Evolutionary conservation across 2,329 filamentous ascomycete genomes (phyloP), one percentile per base, ranked within the genome.

Genomic region (Seiridium cupressi): DNA sequence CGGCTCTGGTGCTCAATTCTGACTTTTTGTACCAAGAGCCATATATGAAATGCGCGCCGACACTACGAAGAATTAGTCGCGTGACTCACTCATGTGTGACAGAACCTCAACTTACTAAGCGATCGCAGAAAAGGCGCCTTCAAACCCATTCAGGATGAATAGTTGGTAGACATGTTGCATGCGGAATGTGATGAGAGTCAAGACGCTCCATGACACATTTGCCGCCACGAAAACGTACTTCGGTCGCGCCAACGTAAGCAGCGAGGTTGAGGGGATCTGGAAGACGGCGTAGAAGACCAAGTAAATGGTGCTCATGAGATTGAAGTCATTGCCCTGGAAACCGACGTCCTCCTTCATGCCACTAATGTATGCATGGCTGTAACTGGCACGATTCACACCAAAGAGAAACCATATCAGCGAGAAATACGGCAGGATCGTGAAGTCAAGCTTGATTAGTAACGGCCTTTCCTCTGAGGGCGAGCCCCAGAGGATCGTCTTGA

Each of bases 351-450:
- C 67, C 7, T 72, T 72, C 75, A 77, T 76, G 1, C 74, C 75
- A n/a, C 74, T 76, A 38, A 78, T 77, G 63, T 77, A 78, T 3
- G 76, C 76, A 0, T 74, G 77, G 38, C 67, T 73, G 61, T 80
- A 80, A 62, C 74, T 77, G 35, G 77, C 72, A 9, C 77, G 71
- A 4, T 77, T 79, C 54, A 80, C 72, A 35, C 78, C 78, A 59
- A 80, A 80, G 3, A 80, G 67, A 55, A 80, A 80, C 78, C 77
- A 80, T n/a, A 80, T 75, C 10, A 79, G 65, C 0, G 76, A 78
- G 62, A 80, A 79, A 61, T 80, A 80, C 1, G 74, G 73, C 26
- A 79, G 69, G 5, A 79, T 67, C 0, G 76, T 78, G 49, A 73
- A 69, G 61, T 79, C 76, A 6, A 79, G 71, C 65, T 76, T 77